Conservation (phyloP, 2,329 filamentous ascomycete genomes). For the Microcyclospora pomicola region DNA sequence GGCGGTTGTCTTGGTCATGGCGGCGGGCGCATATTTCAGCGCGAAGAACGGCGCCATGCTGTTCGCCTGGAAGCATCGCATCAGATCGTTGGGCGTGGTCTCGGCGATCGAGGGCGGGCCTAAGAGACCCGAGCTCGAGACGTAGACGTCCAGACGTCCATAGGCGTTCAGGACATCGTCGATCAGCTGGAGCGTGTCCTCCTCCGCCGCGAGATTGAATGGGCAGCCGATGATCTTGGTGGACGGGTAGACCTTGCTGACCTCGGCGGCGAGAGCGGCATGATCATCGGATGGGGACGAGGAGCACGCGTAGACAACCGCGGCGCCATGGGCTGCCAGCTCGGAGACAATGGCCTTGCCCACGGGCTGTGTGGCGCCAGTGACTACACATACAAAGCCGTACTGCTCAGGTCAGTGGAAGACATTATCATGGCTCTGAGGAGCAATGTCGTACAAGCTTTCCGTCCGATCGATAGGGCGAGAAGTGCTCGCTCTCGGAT, state of each 20-base stretch:
- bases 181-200: slow-evolving; percentile 46
- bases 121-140: slow-evolving; percentile 43
- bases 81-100: slow-evolving; percentile 43
- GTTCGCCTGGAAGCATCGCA: slow-evolving; percentile 47
- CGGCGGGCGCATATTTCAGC: slow-evolving; percentile 49
- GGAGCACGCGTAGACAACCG: slow-evolving; percentile 48
- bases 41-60: slow-evolving; percentile 50
- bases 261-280: slow-evolving; percentile 27
- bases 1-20: slow-evolving; percentile 46
- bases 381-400: slow-evolving; percentile 52
- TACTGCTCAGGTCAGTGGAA: slow-evolving; percentile 28
- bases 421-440: neutral
- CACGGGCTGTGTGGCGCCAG: slow-evolving; percentile 46
- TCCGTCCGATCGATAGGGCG: slow-evolving; percentile 43
- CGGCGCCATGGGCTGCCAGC: slow-evolving; percentile 49
- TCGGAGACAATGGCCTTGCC: slow-evolving; percentile 47
- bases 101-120: slow-evolving; percentile 43
- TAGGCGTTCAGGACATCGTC: slow-evolving; percentile 50
- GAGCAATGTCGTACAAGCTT: slow-evolving; percentile 36
- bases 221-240: slow-evolving; percentile 50
- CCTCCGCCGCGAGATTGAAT: slow-evolving; percentile 44
- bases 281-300: slow-evolving; percentile 29
- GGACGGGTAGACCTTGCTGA: slow-evolving; percentile 34
- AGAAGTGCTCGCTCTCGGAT: slow-evolving; percentile 33
- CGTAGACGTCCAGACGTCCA: slow-evolving; percentile 47